Base-by-base conservation (phyloP, 1,139 yeast species). In the Taiozyma sp. region DNA sequence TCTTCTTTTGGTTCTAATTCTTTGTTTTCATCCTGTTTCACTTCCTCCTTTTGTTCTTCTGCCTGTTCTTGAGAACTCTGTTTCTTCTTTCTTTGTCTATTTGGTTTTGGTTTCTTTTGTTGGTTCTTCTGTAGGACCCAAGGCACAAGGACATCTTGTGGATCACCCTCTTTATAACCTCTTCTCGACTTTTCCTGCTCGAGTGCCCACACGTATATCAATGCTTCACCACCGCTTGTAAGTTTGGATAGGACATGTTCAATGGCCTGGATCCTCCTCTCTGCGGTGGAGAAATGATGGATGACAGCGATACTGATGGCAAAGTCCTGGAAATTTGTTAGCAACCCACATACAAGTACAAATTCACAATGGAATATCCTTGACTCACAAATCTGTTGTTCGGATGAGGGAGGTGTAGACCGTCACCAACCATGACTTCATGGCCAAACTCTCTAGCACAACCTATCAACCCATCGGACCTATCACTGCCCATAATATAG, bases 251-350 rank as follows among this genome's bases (percentile, higher is more conserved):
- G 65, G 3, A 92, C 84, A 53, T 84, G 87, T 16, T 62, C 60
- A 3, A 93, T 83, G 0, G 97, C 97, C 27, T 79, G 80, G 1
- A 87, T 68, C 50, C 99, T 76, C 61, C 99, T 77, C 55, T 83
- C 85, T 24, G 78, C 79, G 0, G 96, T 89, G n/a, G 96, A 80
- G 71, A 95, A 91, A 67, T 93, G 99, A 65, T 93, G 99, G 22
- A 93, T 85, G 16, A 95, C 99, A 0, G 99, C 99, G 48, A 93
- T 92, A 13, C 96, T 87, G 34, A 95, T 87, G 4, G 96, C 98
- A 73, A 93, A 93, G 63, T 93, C 97, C 52, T 27, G 19, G 42
- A 12, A 42, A 8, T 22, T 23, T 4, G 29, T 40, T 40, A 40
- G 43, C 24, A 19, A 10, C 12, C 12, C 6, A 8, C 5, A 24